Evolutionary conservation across 2,329 filamentous ascomycete species (phyloP).

Genomic region (Alternaria sp.): DNA sequence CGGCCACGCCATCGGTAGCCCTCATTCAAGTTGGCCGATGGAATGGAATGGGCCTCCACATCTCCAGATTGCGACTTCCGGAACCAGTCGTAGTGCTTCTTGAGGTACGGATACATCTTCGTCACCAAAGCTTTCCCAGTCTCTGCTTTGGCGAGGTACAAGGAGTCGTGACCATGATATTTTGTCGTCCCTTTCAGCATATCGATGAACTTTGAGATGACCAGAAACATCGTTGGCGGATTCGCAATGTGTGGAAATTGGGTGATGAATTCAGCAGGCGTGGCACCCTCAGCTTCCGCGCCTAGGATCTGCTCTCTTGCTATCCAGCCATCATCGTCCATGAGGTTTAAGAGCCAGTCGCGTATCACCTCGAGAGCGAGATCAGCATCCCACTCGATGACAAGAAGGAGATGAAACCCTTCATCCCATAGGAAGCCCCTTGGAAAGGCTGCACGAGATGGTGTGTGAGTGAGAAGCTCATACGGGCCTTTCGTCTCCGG

Average conservation of each 20-base stretch:
- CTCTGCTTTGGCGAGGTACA: constrained; percentile 66
- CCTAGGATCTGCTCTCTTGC: constrained; percentile 93
- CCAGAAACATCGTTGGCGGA: constrained; percentile 89
- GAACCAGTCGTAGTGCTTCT: constrained; percentile 92
- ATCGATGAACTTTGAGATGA: constrained; percentile 80
- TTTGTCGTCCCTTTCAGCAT: constrained; percentile 38
- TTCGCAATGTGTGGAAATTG: constrained; percentile 98
- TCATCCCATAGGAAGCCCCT: constrained; percentile 97
- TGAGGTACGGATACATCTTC: constrained; percentile 83
- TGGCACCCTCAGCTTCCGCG: constrained; percentile 85
- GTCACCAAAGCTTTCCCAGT: constrained; percentile 74
- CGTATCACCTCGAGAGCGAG: constrained; percentile 82
- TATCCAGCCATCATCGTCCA: constrained; percentile 97
- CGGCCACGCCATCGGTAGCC: constrained; percentile 92
- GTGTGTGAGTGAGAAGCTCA: constrained; percentile 86
- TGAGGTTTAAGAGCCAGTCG: constrained; percentile 85
- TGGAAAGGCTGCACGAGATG: constrained; percentile 91
- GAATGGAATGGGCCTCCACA: constrained; percentile 33
- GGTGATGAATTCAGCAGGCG: constrained; percentile 85
- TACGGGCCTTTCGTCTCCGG: constrained; percentile 78
- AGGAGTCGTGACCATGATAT: constrained; percentile 62
- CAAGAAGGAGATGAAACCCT: constrained; percentile 88
- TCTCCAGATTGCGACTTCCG: constrained; percentile 86
- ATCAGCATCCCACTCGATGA: constrained; percentile 91
- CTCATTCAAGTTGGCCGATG: constrained; percentile 63